Evolutionary conservation across 345 rosid species (phyloP), one percentile per base, ranked within the genome.

Genomic region (Lepidium aucheri): DNA sequence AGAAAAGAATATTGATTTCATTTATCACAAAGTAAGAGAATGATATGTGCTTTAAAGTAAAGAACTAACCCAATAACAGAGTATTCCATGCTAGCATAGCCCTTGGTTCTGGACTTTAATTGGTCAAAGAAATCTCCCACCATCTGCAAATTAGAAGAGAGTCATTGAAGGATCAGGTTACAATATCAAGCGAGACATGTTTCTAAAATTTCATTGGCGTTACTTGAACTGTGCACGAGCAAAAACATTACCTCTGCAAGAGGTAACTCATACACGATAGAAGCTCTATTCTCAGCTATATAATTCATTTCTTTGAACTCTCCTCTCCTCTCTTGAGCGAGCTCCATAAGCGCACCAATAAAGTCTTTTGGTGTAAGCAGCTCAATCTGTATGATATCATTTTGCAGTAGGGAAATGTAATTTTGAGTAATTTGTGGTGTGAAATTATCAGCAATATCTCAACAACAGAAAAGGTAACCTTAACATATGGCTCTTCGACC

Each of bases 11-110:
- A n/a, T n/a, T n/a, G n/a, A n/a, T n/a, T n/a, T n/a, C n/a, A n/a
- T n/a, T n/a, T n/a, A n/a, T n/a, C n/a, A n/a, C n/a, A n/a, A n/a
- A n/a, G n/a, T n/a, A n/a, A n/a, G n/a, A n/a, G n/a, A n/a, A n/a
- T n/a, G n/a, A n/a, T n/a, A n/a, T n/a, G n/a, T n/a, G n/a, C n/a
- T n/a, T n/a, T n/a, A n/a, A n/a, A n/a, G n/a, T n/a, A n/a, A n/a
- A n/a, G n/a, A 54, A 80, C 76, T 78, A 78, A 90, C 99, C 97
- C 96, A 20, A 82, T 26, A 74, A 94, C 81, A 16, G 83, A 83
- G 75, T 94, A 94, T 72, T 94, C 99, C 99, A 94, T 88, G 89
- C 99, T 94, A 34, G 96, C 99, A 84, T 94, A 94, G 38, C 99
- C 99, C 77, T 90, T 94, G 73, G 90, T 86, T 76, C 89, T 85